These are phyloP conservation scores for Corniculantispora saksenae DNA, from an alignment of 2,329 filamentous ascomycete species.

Conservation along the genomic window DNA sequence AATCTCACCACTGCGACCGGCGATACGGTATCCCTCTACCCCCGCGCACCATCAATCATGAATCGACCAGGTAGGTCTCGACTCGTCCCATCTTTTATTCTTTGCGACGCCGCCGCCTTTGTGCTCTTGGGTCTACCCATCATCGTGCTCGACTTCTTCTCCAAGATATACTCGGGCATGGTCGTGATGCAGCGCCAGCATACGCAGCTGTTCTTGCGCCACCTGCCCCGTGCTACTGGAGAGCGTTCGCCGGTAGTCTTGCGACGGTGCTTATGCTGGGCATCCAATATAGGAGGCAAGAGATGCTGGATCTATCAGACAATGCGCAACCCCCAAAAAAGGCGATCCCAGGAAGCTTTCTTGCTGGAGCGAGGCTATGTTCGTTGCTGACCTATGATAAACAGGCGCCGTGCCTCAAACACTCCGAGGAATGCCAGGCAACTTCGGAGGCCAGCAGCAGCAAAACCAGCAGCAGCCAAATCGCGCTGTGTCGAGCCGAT, in stretches of 20 bases:
- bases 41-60: conserved; percentile 38
- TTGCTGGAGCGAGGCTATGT: not conserved
- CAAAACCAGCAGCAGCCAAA: conserved; percentile 37
- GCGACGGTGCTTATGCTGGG: not conserved
- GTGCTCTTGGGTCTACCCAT: not conserved
- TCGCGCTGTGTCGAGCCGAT: conserved; percentile 56
- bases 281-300: not conserved
- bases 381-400: conserved; percentile 22
- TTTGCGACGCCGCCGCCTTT: not conserved
- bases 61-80: conserved; percentile 60
- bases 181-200: not conserved
- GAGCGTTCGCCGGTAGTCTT: not conserved
- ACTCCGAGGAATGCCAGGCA: conserved; percentile 61
- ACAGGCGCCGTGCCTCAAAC: conserved; percentile 62
- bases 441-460: conserved; percentile 60
- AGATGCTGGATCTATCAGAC: not conserved
- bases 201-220: not conserved
- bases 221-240: not conserved
- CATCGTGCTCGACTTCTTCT: not conserved
- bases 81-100: conserved; percentile 22
- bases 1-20: not conserved
- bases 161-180: not conserved
- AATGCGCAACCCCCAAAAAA: not conserved
- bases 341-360: not conserved
- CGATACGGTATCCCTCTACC: not conserved